Percentiles rank a stretch among this genome's conserved stretches.
Evolutionary conservation across 2,329 filamentous ascomycete species (phyloP).

Genomic region (Calonectria montana): DNA sequence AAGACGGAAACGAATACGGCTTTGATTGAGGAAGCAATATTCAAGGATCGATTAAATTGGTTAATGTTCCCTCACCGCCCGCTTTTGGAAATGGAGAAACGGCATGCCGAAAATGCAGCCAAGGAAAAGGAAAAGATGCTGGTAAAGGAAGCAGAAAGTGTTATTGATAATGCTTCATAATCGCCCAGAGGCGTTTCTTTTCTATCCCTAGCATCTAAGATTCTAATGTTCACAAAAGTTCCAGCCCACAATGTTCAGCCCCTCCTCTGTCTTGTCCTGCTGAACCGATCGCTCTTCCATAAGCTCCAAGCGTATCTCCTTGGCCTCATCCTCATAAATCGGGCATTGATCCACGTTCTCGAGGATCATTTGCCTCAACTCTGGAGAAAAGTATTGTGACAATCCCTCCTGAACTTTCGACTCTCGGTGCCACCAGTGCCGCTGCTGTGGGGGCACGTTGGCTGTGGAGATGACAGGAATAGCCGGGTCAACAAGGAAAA

Average conservation of each 20-base stretch:
- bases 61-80: not conserved
- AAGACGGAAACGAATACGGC: not conserved
- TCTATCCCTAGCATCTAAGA: no score
- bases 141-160: not conserved
- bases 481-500: conserved; percentile 71
- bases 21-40: not conserved
- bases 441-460: conserved; percentile 58
- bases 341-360: not conserved
- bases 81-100: not conserved
- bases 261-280: not conserved
- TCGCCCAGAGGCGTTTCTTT: no score
- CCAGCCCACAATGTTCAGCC: not conserved
- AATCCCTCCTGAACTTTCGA: not conserved
- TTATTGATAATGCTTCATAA: no score
- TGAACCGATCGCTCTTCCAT: not conserved
- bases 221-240: not conserved
- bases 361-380: not conserved
- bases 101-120: not conserved
- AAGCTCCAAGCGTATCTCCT: not conserved
- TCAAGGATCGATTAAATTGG: conserved; percentile 2
- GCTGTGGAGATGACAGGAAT: conserved; percentile 56
- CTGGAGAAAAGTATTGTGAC: not conserved
- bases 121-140: not conserved
- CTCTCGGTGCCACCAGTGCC: conserved; percentile 48
- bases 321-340: not conserved